phyloP scores from a whole-genome alignment of 176 grass and related monocot species.

The Oryza meridionalis region DNA sequence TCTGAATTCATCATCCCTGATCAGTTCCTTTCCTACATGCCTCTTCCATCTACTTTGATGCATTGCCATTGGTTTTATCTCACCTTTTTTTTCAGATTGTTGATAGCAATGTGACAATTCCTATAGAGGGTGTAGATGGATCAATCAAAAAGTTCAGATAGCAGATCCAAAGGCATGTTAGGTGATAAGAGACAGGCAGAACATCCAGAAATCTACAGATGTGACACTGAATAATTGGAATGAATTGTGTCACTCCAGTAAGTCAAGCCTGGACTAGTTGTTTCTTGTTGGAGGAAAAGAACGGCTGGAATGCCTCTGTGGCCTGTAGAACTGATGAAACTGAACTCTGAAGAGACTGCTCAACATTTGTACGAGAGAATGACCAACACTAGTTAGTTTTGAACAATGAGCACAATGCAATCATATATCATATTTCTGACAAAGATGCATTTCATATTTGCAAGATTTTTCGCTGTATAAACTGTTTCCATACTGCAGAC shows the following conservation, averaged over 20 bases:
- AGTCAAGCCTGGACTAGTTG: constrained; percentile 2
- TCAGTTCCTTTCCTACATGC: constrained; percentile 25
- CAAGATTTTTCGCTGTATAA: background rate
- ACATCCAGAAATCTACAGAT: constrained; percentile 41
- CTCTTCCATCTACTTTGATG: constrained; percentile 31
- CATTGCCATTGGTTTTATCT: constrained; percentile 21
- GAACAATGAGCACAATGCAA: constrained; percentile 23
- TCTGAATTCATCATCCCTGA: constrained; percentile 32
- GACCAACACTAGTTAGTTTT: background rate
- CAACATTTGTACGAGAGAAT: background rate
- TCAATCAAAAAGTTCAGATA: constrained; percentile 15
- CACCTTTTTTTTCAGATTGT: constrained; percentile 29
- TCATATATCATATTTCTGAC: constrained; percentile 22
- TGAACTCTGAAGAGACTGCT: background rate
- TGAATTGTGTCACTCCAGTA: background rate
- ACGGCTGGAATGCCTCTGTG: background rate
- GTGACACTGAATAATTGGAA: constrained; percentile 54
- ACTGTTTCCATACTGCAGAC: constrained; percentile 11
- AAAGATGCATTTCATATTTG: background rate
- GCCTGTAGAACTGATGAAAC: constrained; percentile 17
- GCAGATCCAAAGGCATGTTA: constrained; percentile 27
- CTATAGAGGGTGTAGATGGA: constrained; percentile 24
- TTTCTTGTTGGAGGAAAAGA: constrained; percentile 18
- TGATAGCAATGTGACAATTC: constrained; percentile 45
- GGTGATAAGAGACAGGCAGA: constrained; percentile 28